phyloP scores from a whole-genome alignment of 352 stramenopile genomes.

The Elongisporangium undulatum region DNA sequence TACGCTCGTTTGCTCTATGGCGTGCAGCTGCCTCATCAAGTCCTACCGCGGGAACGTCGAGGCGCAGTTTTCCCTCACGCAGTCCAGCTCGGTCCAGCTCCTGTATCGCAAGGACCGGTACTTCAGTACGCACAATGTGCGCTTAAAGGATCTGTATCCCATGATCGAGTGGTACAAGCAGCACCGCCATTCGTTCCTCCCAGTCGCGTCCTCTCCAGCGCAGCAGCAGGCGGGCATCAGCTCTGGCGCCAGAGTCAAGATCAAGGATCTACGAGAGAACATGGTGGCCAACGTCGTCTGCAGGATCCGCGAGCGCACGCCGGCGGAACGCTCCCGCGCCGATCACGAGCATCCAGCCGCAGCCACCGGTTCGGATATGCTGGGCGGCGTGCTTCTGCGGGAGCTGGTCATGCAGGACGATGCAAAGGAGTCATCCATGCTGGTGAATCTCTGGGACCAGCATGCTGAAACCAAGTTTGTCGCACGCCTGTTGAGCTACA shows the following conservation, averaged over 20 bases:
- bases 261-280: constrained; percentile 50
- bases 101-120: constrained; percentile 55
- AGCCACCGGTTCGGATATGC: constrained; percentile 13
- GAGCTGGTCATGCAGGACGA: constrained; percentile 50
- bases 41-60: constrained; percentile 42
- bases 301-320: constrained; percentile 14
- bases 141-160: constrained; percentile 43
- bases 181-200: constrained; percentile 36
- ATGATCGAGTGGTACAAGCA: constrained; percentile 74
- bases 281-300: constrained; percentile 51
- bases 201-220: background rate
- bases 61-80: constrained; percentile 30
- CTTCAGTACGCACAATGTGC: constrained; percentile 49
- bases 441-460: constrained; percentile 64
- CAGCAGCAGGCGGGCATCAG: constrained; percentile 2
- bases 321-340: constrained; percentile 1
- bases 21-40: constrained; percentile 34
- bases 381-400: constrained; percentile 35
- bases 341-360: background rate
- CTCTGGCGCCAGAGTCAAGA: constrained; percentile 2
- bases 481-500: constrained; percentile 29
- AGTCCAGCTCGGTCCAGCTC: constrained; percentile 43
- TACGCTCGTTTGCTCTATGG: background rate
- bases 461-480: constrained; percentile 47
- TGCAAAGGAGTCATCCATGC: constrained; percentile 27